A percentile compares a stretch with the other conserved stretches of the same genome.
These are phyloP conservation scores for Meyerozyma athensensis DNA, from an alignment of 1,139 yeast species.

Conservation along the genomic window DNA sequence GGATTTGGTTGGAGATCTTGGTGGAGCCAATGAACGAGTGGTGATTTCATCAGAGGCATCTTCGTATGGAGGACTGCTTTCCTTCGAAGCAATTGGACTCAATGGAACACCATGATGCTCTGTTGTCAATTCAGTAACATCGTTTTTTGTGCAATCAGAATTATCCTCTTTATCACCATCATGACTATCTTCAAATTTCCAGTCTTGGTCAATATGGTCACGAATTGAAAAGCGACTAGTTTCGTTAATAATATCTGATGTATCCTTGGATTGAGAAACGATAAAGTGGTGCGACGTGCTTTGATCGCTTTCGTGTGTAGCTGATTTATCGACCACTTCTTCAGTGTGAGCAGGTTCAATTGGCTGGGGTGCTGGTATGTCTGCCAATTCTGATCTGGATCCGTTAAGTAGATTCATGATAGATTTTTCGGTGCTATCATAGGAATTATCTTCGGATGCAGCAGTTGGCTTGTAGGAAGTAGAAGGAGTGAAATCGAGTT, in stretches of 20 bases:
- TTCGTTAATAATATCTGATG: slow-evolving; percentile 11
- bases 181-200: slow-evolving; percentile 40
- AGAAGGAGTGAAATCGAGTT: background rate
- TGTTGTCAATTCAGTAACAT: slow-evolving; percentile 10
- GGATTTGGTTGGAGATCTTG: slow-evolving; percentile 13
- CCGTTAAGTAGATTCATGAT: slow-evolving; percentile 36
- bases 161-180: slow-evolving; percentile 44
- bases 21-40: slow-evolving; percentile 20
- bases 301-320: background rate
- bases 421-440: slow-evolving; percentile 38
- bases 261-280: slow-evolving; percentile 7
- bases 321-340: background rate
- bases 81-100: background rate
- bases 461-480: too few species aligned
- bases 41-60: slow-evolving; percentile 8
- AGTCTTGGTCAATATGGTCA: slow-evolving; percentile 33
- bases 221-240: slow-evolving; percentile 27
- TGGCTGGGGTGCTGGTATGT: background rate
- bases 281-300: background rate
- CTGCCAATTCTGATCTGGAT: background rate
- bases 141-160: slow-evolving; percentile 26
- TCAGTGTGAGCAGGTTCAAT: background rate
- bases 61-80: slow-evolving; percentile 5
- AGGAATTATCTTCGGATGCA: slow-evolving; percentile 35
- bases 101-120: slow-evolving; percentile 3